phyloP scores from a whole-genome alignment of 2,329 filamentous ascomycete species.

The Alternaria sp. region DNA sequence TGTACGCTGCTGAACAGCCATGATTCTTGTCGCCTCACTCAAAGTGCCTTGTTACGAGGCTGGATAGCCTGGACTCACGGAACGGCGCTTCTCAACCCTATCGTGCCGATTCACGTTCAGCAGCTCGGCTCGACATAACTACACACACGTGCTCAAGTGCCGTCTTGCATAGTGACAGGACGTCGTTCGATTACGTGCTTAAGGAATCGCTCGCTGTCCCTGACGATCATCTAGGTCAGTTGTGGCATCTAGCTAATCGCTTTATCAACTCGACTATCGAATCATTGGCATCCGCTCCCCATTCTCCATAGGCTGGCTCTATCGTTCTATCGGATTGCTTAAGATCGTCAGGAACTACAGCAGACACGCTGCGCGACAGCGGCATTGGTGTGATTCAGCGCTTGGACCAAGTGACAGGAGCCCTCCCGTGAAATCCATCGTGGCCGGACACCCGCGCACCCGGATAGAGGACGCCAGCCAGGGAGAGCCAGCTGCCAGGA shows the following conservation, averaged over 20 bases:
- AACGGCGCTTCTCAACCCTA: background rate
- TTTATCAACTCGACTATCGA: background rate
- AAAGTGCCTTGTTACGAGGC: background rate
- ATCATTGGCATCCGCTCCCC: background rate
- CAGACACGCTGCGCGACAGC: background rate
- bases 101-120: background rate
- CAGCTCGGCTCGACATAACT: background rate
- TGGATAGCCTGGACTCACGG: background rate
- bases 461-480: background rate
- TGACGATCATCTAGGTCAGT: background rate
- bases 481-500: background rate
- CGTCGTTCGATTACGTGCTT: background rate
- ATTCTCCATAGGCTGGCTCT: background rate
- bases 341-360: background rate
- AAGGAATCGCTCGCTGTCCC: background rate
- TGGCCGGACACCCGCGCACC: conserved; percentile 1
- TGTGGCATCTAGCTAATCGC: background rate
- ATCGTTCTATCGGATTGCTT: background rate
- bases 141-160: background rate
- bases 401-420: background rate
- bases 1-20: background rate
- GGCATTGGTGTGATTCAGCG: background rate
- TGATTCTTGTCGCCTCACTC: background rate
- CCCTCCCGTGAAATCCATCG: background rate
- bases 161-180: background rate